Base-by-base conservation (phyloP, 2,329 filamentous ascomycete species). In the Arthroderma sp. region DNA sequence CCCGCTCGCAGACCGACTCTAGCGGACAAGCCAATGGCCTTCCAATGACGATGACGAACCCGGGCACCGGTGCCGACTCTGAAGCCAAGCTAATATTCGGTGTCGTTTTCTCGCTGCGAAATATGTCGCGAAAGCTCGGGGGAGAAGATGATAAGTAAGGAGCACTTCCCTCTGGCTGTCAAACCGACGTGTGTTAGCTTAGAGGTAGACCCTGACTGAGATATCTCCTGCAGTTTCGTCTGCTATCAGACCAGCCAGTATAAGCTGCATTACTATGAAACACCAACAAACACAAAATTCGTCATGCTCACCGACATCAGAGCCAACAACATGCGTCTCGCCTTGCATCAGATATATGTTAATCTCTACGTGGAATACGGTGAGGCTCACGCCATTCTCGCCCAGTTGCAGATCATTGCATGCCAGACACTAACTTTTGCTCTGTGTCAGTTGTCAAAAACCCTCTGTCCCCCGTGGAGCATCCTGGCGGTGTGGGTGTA, bases 191-290 rank as follows among this genome's bases (percentile, higher is more conserved):
- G n/a, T n/a, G n/a, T n/a, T n/a, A n/a, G n/a, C n/a, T n/a, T n/a
- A n/a, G n/a, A n/a, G n/a, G n/a, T n/a, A n/a, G 34, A 36, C 38
- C 40, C 49, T 61, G 46, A 59, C 45, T 36, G n/a, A 40, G 22
- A 7, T 40, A 34, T 40, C 10, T 43, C n/a, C n/a, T n/a, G 9
- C 44, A 86, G 84, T 61, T 98, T 98, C 65, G 83, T 98, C 55
- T 86, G 82, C 54, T 98, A 85, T 68, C 83, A 86, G 55, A 98
- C 91, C 43, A 84, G 76, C 54, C 83, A 94, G 66, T 98, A 98
- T 74, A 95, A 95, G 69, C 77, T 98, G 56, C 91, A 98, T 69
- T 98, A 94, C 71, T 98, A 95, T 73, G 91, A 98, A 72, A 96
- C 91, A 8, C 87, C 88, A 1, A 91, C 87, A 43, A 93, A 85